These are phyloP conservation scores for Panellus pusillus DNA, from an alignment of 768 basidiomycete species.

Conservation along the genomic window DNA sequence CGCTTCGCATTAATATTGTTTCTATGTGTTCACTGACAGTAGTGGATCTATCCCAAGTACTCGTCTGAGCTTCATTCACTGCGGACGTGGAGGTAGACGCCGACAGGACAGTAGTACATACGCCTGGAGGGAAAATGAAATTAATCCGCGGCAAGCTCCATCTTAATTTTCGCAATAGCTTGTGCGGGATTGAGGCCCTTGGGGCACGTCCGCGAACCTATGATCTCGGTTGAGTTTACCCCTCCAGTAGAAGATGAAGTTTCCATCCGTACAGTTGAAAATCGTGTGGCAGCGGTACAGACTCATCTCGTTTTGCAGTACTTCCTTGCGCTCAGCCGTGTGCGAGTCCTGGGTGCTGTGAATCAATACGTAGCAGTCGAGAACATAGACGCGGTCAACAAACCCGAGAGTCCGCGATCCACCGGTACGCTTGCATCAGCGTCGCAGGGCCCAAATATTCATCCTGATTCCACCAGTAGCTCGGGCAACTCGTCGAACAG, in stretches of 20 bases:
- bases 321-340: constrained; percentile 80
- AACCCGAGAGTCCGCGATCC: constrained; percentile 96
- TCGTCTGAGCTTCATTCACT: no score
- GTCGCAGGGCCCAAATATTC: constrained; percentile 97
- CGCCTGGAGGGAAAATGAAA: background rate
- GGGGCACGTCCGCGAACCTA: constrained; percentile 92
- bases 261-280: constrained; percentile 80
- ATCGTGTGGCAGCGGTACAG: constrained; percentile 98
- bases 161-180: constrained; percentile 92
- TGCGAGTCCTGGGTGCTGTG: constrained; percentile 61
- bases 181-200: constrained; percentile 93
- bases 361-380: background rate
- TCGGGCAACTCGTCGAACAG: constrained; percentile 96
- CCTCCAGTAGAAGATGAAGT: constrained; percentile 1
- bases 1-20: no score
- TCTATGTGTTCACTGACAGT: no score
- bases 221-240: background rate
- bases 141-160: constrained; percentile 80
- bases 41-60: no score
- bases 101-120: no score
- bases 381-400: constrained; percentile 26
- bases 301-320: constrained; percentile 93
- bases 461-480: constrained; percentile 99
- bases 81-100: no score
- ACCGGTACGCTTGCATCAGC: constrained; percentile 94